Evolutionary conservation across 768 basidiomycete genomes (phyloP).

Genomic region (Mycena rebaudengoi): DNA sequence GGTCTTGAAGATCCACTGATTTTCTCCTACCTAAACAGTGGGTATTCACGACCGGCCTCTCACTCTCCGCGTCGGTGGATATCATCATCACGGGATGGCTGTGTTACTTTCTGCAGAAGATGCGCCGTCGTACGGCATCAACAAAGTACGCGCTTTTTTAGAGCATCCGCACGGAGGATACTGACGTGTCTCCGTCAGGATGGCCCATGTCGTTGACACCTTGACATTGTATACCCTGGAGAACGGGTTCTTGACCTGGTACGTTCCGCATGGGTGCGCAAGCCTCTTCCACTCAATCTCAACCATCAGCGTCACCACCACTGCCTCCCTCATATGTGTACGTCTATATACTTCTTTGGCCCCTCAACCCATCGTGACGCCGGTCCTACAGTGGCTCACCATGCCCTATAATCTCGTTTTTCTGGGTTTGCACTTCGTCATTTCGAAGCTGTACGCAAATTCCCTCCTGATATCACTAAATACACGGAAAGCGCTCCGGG

Average conservation of each 20-base stretch:
- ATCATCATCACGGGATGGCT: constrained; percentile 47
- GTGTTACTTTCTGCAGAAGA: constrained; percentile 44
- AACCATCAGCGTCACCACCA: constrained; percentile 46
- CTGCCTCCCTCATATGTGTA: constrained; percentile 52
- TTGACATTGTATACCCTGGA: constrained; percentile 54
- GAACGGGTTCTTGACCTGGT: constrained; percentile 52
- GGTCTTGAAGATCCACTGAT: background rate
- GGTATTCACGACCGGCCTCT: constrained; percentile 52
- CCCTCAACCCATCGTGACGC: constrained; percentile 1
- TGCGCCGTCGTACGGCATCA: constrained; percentile 38
- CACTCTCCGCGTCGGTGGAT: constrained; percentile 49
- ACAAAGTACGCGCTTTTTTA: constrained; percentile 31
- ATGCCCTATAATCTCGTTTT: constrained; percentile 54
- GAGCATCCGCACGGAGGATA: background rate
- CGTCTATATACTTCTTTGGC: constrained; percentile 20
- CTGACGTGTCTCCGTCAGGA: constrained; percentile 28
- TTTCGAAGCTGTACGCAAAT: constrained; percentile 38
- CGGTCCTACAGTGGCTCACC: constrained; percentile 45
- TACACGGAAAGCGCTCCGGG: constrained; percentile 19
- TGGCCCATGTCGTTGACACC: constrained; percentile 47
- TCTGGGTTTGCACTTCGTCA: constrained; percentile 57
- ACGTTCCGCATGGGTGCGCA: background rate
- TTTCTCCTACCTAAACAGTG: constrained; percentile 35
- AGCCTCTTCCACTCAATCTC: background rate
- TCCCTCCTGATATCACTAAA: constrained; percentile 24